A percentile compares a stretch with the other conserved stretches of the same genome.
These are phyloP conservation scores for Thelonectria blattea DNA, from an alignment of 2,329 filamentous ascomycete species.

Conservation along the genomic window DNA sequence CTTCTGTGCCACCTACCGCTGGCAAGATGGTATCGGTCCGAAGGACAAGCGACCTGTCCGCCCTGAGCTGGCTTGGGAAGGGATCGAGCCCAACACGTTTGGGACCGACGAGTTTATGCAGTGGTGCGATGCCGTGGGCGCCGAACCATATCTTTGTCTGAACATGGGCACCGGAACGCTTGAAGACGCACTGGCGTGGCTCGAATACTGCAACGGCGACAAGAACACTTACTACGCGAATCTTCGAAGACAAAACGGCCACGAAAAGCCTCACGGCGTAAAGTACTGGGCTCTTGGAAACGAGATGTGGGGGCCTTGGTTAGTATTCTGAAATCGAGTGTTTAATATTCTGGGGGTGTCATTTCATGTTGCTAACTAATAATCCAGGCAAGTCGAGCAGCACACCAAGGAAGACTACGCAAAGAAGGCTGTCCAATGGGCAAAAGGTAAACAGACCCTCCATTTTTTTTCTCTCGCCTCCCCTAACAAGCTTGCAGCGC, in stretches of 20 bases:
- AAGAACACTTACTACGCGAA: slow-evolving; percentile 81
- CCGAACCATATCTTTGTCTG: slow-evolving; percentile 77
- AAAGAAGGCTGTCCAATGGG: slow-evolving; percentile 71
- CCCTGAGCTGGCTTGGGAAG: slow-evolving; percentile 75
- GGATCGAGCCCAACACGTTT: slow-evolving; percentile 76
- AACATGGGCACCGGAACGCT: slow-evolving; percentile 74
- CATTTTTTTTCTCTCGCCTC: fast-evolving
- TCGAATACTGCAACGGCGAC: slow-evolving; percentile 83
- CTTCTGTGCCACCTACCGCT: slow-evolving; percentile 83
- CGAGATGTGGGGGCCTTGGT: slow-evolving; percentile 67
- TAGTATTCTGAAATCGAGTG: background rate
- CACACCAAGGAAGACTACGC: slow-evolving; percentile 72
- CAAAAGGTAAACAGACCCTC: slow-evolving; percentile 54
- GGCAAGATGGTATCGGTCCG: slow-evolving; percentile 80
- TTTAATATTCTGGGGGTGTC: no score
- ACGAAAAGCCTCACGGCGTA: slow-evolving; percentile 74
- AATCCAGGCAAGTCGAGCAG: slow-evolving; percentile 62
- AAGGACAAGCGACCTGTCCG: slow-evolving; percentile 64
- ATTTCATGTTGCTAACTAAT: background rate
- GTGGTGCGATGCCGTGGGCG: slow-evolving; percentile 73
- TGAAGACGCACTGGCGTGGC: slow-evolving; percentile 67
- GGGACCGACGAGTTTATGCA: slow-evolving; percentile 86
- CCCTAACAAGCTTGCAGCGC: slow-evolving; percentile 43
- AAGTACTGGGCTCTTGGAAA: slow-evolving; percentile 88
- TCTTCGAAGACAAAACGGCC: slow-evolving; percentile 74